Evolutionary conservation across 129 eudicot genomes (phyloP).

Genomic region (Tanacetum coccineum): DNA sequence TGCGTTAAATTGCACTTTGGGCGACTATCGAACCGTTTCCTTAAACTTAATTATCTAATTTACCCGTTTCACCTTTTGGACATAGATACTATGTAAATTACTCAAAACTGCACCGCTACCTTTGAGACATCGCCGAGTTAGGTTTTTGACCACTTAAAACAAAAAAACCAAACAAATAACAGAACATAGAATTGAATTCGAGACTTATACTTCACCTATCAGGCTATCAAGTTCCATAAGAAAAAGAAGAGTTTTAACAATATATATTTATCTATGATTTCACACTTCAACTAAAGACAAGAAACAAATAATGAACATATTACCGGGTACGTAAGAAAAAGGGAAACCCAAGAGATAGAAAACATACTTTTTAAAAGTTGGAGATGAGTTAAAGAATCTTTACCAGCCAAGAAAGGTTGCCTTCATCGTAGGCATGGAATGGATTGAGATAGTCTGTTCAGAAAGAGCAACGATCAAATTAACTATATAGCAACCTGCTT

Average conservation of each 20-base stretch:
- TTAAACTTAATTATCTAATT: too few relatives aligned
- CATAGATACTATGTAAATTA: too few relatives aligned
- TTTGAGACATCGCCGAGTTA: too few relatives aligned
- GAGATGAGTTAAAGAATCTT: constrained; percentile 14
- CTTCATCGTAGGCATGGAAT: constrained; percentile 99
- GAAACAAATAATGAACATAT: too few relatives aligned
- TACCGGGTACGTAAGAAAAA: too few relatives aligned
- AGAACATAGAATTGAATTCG: neutral
- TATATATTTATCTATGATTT: neutral
- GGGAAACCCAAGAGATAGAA: neutral
- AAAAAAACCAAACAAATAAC: neutral
- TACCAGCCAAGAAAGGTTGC: constrained; percentile 99
- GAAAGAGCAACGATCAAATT: constrained; percentile 14
- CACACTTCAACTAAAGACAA: too few relatives aligned
- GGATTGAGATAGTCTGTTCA: constrained; percentile 86
- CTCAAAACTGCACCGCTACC: too few relatives aligned
- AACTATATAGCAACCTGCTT: neutral
- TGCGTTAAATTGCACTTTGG: neutral
- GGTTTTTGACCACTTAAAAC: neutral
- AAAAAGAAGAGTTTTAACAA: neutral
- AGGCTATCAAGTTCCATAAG: neutral
- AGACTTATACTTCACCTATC: neutral
- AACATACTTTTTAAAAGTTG: neutral
- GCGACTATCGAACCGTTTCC: too few relatives aligned
- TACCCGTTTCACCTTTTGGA: too few relatives aligned